Percentiles rank a stretch among this genome's conserved stretches.
Conservation (phyloP, 2,329 filamentous ascomycete genomes). For the Gyromitra esculenta region DNA sequence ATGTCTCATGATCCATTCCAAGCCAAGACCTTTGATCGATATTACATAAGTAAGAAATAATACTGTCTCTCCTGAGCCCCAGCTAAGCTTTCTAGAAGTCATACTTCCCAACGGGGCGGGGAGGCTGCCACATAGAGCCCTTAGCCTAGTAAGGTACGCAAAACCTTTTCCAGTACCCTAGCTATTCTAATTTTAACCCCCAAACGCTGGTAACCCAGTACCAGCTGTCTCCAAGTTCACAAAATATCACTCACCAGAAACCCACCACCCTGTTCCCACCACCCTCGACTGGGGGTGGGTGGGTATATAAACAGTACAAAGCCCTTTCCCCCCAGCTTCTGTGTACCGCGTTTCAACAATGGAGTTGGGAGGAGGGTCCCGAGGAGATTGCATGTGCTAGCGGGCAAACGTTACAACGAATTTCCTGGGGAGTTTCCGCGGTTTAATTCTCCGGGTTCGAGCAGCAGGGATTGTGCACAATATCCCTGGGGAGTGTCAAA, state of each 20-base stretch:
- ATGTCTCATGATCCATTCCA: not conserved
- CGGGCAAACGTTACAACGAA: no score
- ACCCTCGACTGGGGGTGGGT: not conserved
- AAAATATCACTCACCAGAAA: not conserved
- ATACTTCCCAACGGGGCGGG: not conserved
- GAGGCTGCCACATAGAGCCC: no score
- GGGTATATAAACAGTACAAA: not conserved
- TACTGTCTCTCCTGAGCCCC: not conserved
- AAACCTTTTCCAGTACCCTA: not conserved
- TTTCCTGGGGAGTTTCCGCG: not conserved
- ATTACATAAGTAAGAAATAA: not conserved
- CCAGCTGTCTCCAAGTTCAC: not conserved
- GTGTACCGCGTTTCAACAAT: not conserved
- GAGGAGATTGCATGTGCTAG: not conserved
- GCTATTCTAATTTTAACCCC: not conserved
- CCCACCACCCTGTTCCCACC: not conserved
- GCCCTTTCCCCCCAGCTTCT: not conserved
- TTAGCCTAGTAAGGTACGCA: not conserved
- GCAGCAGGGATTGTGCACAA: not conserved
- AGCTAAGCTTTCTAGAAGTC: not conserved
- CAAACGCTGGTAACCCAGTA: not conserved
- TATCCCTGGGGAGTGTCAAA: conserved; percentile 8
- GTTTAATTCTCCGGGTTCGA: conserved; percentile 13
- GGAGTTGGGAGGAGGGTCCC: not conserved
- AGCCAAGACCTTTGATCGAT: not conserved